A percentile compares a stretch with the other conserved stretches of the same genome.
These are phyloP conservation scores for Backusella luteola DNA, from an alignment of 192 early-diverging fungal genomes.

Conservation along the genomic window DNA sequence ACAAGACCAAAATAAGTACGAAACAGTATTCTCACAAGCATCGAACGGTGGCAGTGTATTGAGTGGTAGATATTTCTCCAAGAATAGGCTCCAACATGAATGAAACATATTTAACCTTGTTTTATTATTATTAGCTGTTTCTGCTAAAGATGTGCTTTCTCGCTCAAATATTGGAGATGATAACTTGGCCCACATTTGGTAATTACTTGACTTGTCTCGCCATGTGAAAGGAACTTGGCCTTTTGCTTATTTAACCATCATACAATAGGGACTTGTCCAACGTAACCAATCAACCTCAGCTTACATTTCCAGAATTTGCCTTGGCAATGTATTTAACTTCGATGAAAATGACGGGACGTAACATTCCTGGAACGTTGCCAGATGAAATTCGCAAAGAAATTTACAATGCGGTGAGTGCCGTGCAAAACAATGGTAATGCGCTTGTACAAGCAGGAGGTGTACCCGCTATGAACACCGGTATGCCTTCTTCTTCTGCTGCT, in stretches of 20 bases:
- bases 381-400: constrained; percentile 50
- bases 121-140: constrained; percentile 22
- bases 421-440: constrained; percentile 17
- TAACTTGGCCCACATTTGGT: constrained; percentile 44
- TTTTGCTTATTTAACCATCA: not conserved
- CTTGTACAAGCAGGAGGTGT: constrained; percentile 1
- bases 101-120: not conserved
- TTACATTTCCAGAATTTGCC: constrained; percentile 64
- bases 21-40: constrained; percentile 32
- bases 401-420: constrained; percentile 18
- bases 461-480: constrained; percentile 3
- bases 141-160: constrained; percentile 35
- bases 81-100: not conserved
- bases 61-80: constrained; percentile 23
- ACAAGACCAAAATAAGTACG: constrained; percentile 40
- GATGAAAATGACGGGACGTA: constrained; percentile 50
- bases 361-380: constrained; percentile 51
- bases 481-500: not conserved
- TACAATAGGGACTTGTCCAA: constrained; percentile 58
- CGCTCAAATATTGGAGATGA: constrained; percentile 33
- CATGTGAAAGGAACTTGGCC: not conserved
- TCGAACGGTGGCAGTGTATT: constrained; percentile 12
- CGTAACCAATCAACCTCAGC: constrained; percentile 40
- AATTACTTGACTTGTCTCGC: not conserved
- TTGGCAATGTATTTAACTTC: constrained; percentile 67